Evolutionary conservation across 2,329 filamentous ascomycete genomes (phyloP).

Genomic region (Sclerotinia minor): DNA sequence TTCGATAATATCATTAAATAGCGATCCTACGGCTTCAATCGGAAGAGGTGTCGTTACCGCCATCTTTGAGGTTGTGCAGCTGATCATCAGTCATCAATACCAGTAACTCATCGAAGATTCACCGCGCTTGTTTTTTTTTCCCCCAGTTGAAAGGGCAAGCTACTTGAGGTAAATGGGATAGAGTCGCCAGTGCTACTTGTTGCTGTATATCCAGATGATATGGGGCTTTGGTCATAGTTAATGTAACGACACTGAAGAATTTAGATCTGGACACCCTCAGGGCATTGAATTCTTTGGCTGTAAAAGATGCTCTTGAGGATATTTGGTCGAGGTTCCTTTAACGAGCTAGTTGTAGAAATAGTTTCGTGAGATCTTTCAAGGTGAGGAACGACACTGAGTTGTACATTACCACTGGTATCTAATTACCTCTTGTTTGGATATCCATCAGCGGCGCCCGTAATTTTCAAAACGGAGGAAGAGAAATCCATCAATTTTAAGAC

Average conservation of each 20-base stretch:
- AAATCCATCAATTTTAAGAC: neutral
- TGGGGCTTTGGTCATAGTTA: constrained; percentile 2
- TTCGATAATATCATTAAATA: constrained; percentile 43
- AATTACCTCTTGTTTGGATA: neutral
- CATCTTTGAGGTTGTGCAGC: constrained; percentile 47
- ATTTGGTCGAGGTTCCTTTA: no score
- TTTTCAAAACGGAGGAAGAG: neutral
- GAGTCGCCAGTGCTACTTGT: neutral
- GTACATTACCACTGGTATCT: neutral
- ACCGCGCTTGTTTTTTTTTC: constrained; percentile 49
- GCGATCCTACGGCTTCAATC: constrained; percentile 40
- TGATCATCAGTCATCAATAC: constrained; percentile 46
- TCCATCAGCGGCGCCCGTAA: neutral
- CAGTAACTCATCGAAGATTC: constrained; percentile 50
- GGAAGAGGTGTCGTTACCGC: constrained; percentile 41
- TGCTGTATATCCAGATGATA: neutral
- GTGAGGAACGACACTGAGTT: neutral
- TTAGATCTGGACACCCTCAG: neutral
- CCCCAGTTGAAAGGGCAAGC: constrained; percentile 45
- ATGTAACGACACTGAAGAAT: neutral
- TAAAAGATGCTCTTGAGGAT: no score
- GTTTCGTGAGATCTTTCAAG: neutral
- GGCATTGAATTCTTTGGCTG: neutral
- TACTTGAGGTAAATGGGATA: constrained; percentile 41
- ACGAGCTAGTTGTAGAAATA: neutral